A percentile compares a stretch with the other conserved stretches of the same genome.
These are phyloP conservation scores for Cladosporium austrohemisphaericum DNA, from an alignment of 2,329 filamentous ascomycete species.

Conservation along the genomic window DNA sequence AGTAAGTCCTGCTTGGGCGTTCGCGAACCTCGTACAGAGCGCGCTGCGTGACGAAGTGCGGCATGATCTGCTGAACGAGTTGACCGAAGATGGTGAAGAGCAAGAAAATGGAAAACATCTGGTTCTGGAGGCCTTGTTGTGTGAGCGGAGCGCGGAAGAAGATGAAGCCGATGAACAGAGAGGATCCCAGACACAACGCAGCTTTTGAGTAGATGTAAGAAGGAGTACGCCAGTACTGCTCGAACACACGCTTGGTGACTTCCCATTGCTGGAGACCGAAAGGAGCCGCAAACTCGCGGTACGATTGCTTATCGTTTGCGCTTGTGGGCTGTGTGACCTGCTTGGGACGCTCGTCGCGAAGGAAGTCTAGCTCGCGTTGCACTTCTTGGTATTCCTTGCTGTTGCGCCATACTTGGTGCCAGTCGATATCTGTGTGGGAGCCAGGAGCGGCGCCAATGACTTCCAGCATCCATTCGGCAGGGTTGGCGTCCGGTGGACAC, in stretches of 20 bases:
- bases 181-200: slow-evolving; percentile 60
- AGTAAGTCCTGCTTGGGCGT: slow-evolving; percentile 77
- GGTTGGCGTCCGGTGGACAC: slow-evolving; percentile 68
- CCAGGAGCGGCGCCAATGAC: slow-evolving; percentile 52
- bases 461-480: slow-evolving; percentile 74
- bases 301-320: slow-evolving; percentile 51
- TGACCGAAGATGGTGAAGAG: slow-evolving; percentile 75
- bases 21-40: slow-evolving; percentile 81
- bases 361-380: slow-evolving; percentile 44
- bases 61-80: slow-evolving; percentile 77
- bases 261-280: slow-evolving; percentile 64
- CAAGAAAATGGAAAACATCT: slow-evolving; percentile 85
- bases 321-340: slow-evolving; percentile 33
- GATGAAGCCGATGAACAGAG: slow-evolving; percentile 79
- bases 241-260: slow-evolving; percentile 72
- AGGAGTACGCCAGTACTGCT: slow-evolving; percentile 89
- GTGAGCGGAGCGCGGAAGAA: slow-evolving; percentile 70
- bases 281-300: slow-evolving; percentile 76
- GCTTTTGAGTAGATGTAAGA: slow-evolving; percentile 84
- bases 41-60: slow-evolving; percentile 77
- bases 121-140: slow-evolving; percentile 76
- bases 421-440: slow-evolving; percentile 48
- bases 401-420: slow-evolving; percentile 48
- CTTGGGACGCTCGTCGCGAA: slow-evolving; percentile 39
- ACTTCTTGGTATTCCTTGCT: slow-evolving; percentile 45